Evolutionary conservation across 805 yeast species (phyloP).

Genomic region (Sugiyamaella smithiae): DNA sequence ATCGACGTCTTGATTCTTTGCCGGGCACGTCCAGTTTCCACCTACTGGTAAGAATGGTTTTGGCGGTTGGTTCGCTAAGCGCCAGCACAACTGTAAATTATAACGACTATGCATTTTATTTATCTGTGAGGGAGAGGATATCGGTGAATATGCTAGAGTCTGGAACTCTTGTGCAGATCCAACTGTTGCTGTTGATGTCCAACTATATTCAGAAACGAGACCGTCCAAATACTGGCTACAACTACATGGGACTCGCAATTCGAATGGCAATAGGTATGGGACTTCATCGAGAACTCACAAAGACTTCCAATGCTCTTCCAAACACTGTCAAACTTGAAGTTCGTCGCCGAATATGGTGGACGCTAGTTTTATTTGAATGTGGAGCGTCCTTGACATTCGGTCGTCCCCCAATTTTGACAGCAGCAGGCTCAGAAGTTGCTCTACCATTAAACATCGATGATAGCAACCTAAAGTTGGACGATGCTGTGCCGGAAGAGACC

Average conservation of each 20-base stretch:
- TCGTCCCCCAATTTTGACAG: slow-evolving; percentile 51
- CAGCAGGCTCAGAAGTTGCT: slow-evolving; percentile 44
- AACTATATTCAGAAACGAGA: slow-evolving; percentile 57
- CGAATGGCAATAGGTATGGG: slow-evolving; percentile 63
- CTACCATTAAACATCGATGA: slow-evolving; percentile 49
- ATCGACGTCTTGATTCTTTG: slow-evolving; percentile 39
- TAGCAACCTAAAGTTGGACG: slow-evolving; percentile 29
- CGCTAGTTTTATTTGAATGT: slow-evolving; percentile 54
- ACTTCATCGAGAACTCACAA: slow-evolving; percentile 46
- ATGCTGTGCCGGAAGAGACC: slow-evolving; percentile 22
- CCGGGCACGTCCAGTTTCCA: slow-evolving; percentile 46
- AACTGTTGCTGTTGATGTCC: slow-evolving; percentile 44
- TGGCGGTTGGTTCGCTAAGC: slow-evolving; percentile 63
- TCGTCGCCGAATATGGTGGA: slow-evolving; percentile 62
- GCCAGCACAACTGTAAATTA: slow-evolving; percentile 45
- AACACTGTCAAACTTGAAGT: slow-evolving; percentile 40
- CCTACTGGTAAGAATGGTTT: slow-evolving; percentile 49
- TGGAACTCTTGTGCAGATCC: slow-evolving; percentile 45
- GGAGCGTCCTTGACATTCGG: slow-evolving; percentile 59
- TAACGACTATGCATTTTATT: slow-evolving; percentile 44
- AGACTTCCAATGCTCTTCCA: slow-evolving; percentile 35
- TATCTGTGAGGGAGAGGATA: slow-evolving; percentile 49
- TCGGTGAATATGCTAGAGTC: slow-evolving; percentile 50
- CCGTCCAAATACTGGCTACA: slow-evolving; percentile 62
- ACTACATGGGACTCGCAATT: slow-evolving; percentile 56